Evolutionary conservation across 495 filamentous ascomycete species (phyloP), one percentile per base, ranked within the genome.

Genomic region (Copromyces sp.): DNA sequence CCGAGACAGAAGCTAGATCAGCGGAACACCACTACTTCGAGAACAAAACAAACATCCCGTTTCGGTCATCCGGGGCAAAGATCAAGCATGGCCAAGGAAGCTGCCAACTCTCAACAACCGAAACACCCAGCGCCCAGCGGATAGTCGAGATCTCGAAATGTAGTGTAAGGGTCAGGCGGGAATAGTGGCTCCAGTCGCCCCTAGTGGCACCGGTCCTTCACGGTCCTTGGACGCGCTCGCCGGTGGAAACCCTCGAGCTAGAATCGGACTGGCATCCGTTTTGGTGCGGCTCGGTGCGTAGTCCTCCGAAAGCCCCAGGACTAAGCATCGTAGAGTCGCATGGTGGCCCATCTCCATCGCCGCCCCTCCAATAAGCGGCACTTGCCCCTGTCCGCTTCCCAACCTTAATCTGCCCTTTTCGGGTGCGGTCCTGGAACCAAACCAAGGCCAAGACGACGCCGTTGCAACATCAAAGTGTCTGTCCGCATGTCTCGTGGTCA

Each of bases 281-380:
- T 40, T 69, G 35, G 53, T 12, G 37, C 9, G 39, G 39, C 41
- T 37, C 70, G 70, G 39, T 40, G 47, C 38, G 38, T 44, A 1
- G 20, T n/a, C 14, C 37, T 39, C 38, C 44, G 45, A 29, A 53
- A 40, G 40, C 37, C 39, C 29, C 17, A 29, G 38, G 40, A 40
- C 44, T 6, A 47, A 4, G 42, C 70, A 68, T 44, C 8, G 47
- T 45, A 72, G 68, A 40, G 37, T 65, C 41, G 17, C 12, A 70
- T 74, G 73, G 71, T 29, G 68, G 39, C 9, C 72, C 20, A 39
- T 47, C 17, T 20, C 29, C 35, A 29, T 42, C 38, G 68, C 53
- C 44, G 42, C 16, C 71, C 70, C 76, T 75, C 78, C 78, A 80
- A 80, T 80, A 47, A 75, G 69, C 75, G 74, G 77, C 72, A 75